Percentiles rank a stretch among this genome's conserved stretches.
These are phyloP conservation scores for Fusarium albosuccineum DNA, from an alignment of 2,329 filamentous ascomycete genomes.

Conservation along the genomic window DNA sequence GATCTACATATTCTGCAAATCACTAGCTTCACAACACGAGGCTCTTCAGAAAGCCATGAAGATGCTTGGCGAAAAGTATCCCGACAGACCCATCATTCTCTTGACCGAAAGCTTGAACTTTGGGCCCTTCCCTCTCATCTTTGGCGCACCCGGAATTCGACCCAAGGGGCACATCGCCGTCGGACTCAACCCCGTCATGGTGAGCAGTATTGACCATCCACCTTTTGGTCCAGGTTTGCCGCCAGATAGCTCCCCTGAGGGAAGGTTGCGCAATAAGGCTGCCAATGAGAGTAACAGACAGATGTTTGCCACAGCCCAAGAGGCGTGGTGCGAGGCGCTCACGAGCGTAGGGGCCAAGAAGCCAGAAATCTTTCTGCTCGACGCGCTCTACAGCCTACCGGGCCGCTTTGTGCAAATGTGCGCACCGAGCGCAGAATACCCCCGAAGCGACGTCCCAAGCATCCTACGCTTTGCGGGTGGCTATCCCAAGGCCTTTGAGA, in stretches of 20 bases:
- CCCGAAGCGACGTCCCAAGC: conserved; percentile 18
- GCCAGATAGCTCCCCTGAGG: neutral
- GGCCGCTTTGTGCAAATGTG: conserved; percentile 24
- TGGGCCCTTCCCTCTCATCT: neutral
- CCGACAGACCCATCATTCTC: conserved; percentile 2
- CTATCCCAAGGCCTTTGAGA: neutral
- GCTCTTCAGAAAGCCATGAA: conserved; percentile 8
- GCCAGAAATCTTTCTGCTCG: conserved; percentile 8
- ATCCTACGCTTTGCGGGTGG: conserved; percentile 13
- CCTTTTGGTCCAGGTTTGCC: neutral
- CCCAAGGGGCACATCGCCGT: conserved; percentile 5
- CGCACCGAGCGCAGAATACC: conserved; percentile 15
- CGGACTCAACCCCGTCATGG: conserved; percentile 9
- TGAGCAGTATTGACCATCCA: conserved; percentile 7
- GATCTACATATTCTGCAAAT: conserved; percentile 15
- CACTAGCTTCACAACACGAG: conserved; percentile 4
- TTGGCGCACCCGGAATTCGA: neutral
- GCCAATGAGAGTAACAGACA: neutral
- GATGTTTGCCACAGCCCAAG: neutral
- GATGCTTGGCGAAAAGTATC: neutral
- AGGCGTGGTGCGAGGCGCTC: neutral
- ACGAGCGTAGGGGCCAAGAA: neutral
- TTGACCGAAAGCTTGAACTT: conserved; percentile 7
- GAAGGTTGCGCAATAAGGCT: neutral
- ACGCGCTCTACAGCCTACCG: conserved; percentile 15